Percentiles rank a stretch among this genome's conserved stretches.
These are phyloP conservation scores for Lecanicillium sp. DNA, from an alignment of 2,329 filamentous ascomycete genomes.

Conservation along the genomic window DNA sequence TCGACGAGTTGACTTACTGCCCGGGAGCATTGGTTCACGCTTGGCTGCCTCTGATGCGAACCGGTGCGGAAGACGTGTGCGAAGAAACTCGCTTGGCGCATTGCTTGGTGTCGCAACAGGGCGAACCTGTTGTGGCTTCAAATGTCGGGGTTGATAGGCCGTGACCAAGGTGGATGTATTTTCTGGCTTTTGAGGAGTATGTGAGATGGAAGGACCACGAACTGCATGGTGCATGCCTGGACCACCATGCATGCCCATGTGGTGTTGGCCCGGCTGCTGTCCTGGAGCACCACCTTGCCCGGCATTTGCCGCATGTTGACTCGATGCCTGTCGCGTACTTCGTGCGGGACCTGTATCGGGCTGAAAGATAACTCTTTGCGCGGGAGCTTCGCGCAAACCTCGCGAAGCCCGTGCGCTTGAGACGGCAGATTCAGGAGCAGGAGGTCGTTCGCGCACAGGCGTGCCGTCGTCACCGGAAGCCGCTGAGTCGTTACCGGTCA, in stretches of 20 bases:
- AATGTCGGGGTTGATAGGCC: conserved; percentile 59
- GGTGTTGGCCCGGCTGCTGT: conserved; percentile 22
- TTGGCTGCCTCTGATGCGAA: conserved; percentile 17
- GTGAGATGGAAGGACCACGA: conserved; percentile 36
- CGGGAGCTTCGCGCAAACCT: conserved; percentile 71
- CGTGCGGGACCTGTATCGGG: conserved; percentile 63
- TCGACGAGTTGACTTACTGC: conserved; percentile 40
- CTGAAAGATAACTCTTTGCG: conserved; percentile 77
- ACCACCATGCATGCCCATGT: conserved; percentile 21
- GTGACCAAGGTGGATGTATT: conserved; percentile 52
- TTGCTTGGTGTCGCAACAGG: conserved; percentile 69
- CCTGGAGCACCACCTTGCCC: conserved; percentile 17
- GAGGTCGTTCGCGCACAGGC: conserved; percentile 42
- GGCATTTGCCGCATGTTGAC: conserved; percentile 28
- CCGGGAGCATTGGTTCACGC: conserved; percentile 46
- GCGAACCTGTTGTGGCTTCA: conserved; percentile 57
- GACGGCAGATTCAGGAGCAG: conserved; percentile 36
- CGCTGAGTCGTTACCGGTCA: conserved; percentile 48
- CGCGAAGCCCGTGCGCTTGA: conserved; percentile 51
- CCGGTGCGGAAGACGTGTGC: conserved; percentile 33
- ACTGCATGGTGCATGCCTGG: conserved; percentile 22
- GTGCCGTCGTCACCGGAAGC: conserved; percentile 53
- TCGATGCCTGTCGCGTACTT: conserved; percentile 50
- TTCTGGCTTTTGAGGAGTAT: conserved; percentile 47
- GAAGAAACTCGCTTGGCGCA: conserved; percentile 56